These are phyloP conservation scores for Chalciporus chontae DNA, from an alignment of 768 basidiomycete species.

Conservation along the genomic window DNA sequence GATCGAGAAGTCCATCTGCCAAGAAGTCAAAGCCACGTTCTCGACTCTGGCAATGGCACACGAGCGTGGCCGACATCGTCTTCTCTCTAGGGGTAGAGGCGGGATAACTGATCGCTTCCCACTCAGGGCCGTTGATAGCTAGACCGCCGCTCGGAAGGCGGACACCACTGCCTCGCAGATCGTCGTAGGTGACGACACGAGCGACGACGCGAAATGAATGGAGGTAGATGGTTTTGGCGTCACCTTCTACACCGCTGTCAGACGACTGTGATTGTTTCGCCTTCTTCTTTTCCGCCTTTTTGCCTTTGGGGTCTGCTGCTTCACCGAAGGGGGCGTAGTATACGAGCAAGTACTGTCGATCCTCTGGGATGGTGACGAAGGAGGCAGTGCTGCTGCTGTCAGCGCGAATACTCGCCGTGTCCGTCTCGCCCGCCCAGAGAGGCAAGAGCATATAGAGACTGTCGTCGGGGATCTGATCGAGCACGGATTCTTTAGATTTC, in stretches of 20 bases:
- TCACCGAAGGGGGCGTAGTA: slow-evolving; percentile 65
- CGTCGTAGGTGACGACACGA: slow-evolving; percentile 66
- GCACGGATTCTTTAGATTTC: slow-evolving; percentile 37
- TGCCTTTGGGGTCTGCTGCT: slow-evolving; percentile 7
- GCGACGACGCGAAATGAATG: slow-evolving; percentile 70
- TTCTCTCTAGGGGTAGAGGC: slow-evolving; percentile 29
- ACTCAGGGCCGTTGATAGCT: slow-evolving; percentile 61
- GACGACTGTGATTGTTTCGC: slow-evolving; percentile 26
- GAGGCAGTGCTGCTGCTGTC: slow-evolving; percentile 30
- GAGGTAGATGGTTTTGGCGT: slow-evolving; percentile 51
- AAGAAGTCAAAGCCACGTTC: slow-evolving; percentile 72
- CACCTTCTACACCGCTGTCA: slow-evolving; percentile 24
- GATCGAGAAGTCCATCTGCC: slow-evolving; percentile 72
- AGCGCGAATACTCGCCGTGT: slow-evolving; percentile 35
- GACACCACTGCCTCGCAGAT: slow-evolving; percentile 69
- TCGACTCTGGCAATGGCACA: slow-evolving; percentile 61
- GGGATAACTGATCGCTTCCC: slow-evolving; percentile 40
- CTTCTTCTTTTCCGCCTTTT: slow-evolving; percentile 32
- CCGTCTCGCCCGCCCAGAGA: slow-evolving; percentile 78
- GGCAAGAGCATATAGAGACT: slow-evolving; percentile 81
- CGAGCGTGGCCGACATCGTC: slow-evolving; percentile 38
- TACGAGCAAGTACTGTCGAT: slow-evolving; percentile 71
- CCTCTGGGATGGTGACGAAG: slow-evolving; percentile 40
- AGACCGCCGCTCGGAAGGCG: slow-evolving; percentile 71
- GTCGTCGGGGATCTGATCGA: slow-evolving; percentile 62